Conservation (phyloP, 306 rosid species). For the Castanea sativa region DNA sequence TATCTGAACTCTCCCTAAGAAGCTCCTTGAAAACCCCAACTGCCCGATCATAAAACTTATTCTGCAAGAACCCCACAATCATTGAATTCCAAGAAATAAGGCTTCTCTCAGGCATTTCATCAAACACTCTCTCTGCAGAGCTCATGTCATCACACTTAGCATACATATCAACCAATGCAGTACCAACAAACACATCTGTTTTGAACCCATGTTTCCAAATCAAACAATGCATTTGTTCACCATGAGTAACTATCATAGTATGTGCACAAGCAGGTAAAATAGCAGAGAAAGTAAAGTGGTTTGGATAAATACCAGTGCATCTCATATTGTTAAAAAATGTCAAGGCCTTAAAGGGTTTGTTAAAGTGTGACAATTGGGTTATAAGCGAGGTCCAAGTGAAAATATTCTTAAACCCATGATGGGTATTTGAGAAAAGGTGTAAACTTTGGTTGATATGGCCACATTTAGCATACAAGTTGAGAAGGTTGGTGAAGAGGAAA, state of each 20-base stretch:
- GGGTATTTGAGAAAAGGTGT: slow-evolving; percentile 33
- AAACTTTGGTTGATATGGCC: slow-evolving; percentile 31
- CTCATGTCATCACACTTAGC: slow-evolving; percentile 35
- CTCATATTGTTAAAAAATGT: slow-evolving; percentile 43
- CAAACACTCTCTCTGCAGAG: slow-evolving; percentile 52
- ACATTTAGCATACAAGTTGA: slow-evolving; percentile 46
- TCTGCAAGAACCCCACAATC: slow-evolving; percentile 52
- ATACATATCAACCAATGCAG: slow-evolving; percentile 53
- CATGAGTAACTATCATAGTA: slow-evolving; percentile 24
- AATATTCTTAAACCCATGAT: slow-evolving; percentile 14
- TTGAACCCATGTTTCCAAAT: slow-evolving; percentile 41
- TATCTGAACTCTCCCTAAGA: slow-evolving; percentile 18
- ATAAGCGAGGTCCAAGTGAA: slow-evolving; percentile 63
- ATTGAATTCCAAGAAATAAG: slow-evolving; percentile 56
- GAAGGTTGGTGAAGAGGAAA: slow-evolving; percentile 46
- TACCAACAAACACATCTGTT: slow-evolving; percentile 39
- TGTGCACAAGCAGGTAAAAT: slow-evolving; percentile 48
- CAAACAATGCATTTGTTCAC: slow-evolving; percentile 49
- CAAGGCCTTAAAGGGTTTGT: slow-evolving; percentile 38
- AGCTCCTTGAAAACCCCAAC: slow-evolving; percentile 35
- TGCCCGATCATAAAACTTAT: slow-evolving; percentile 35
- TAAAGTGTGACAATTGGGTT: slow-evolving; percentile 36
- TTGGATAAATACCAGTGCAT: slow-evolving; percentile 40
- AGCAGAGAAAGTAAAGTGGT: slow-evolving; percentile 59
- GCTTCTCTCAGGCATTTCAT: slow-evolving; percentile 49